phyloP scores from a whole-genome alignment of 148 eudicot species.

The Vaccinium macrocarpon region DNA sequence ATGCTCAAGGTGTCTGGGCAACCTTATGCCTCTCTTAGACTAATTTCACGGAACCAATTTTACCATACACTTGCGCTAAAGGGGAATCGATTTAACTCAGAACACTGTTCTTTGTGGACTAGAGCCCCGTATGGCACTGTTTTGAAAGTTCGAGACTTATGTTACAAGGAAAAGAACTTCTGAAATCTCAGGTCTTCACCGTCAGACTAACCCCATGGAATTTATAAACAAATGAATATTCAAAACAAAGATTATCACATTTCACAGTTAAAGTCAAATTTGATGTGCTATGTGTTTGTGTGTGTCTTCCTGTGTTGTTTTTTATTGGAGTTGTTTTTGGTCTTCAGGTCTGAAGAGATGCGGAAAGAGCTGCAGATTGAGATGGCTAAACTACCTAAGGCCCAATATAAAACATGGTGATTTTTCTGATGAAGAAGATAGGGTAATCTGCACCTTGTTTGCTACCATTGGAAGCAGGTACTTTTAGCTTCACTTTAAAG shows the following conservation, averaged over 20 bases:
- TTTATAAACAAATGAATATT: no score
- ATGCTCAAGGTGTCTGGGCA: neutral
- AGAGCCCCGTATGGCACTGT: no score
- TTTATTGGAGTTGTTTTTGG: neutral
- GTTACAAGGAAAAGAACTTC: no score
- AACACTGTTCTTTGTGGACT: no score
- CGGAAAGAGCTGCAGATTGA: slow-evolving; percentile 38
- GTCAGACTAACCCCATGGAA: no score
- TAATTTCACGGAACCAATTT: no score
- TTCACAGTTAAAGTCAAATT: no score
- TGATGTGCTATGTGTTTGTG: neutral
- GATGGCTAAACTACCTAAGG: slow-evolving; percentile 37
- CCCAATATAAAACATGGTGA: slow-evolving; percentile 39
- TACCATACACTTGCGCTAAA: no score
- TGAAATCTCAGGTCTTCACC: no score
- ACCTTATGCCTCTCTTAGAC: neutral
- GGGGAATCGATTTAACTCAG: no score
- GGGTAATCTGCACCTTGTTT: slow-evolving; percentile 31
- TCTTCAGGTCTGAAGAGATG: slow-evolving; percentile 33
- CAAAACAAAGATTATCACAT: no score
- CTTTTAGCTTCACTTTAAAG: neutral
- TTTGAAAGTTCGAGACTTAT: no score
- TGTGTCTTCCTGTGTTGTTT: neutral
- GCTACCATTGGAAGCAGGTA: slow-evolving; percentile 35
- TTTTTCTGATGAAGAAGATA: slow-evolving; percentile 37